Evolutionary conservation across 139 green algal genomes (phyloP), one percentile per base, ranked within the genome.

Genomic region (Limnomonas spitsbergensis): DNA sequence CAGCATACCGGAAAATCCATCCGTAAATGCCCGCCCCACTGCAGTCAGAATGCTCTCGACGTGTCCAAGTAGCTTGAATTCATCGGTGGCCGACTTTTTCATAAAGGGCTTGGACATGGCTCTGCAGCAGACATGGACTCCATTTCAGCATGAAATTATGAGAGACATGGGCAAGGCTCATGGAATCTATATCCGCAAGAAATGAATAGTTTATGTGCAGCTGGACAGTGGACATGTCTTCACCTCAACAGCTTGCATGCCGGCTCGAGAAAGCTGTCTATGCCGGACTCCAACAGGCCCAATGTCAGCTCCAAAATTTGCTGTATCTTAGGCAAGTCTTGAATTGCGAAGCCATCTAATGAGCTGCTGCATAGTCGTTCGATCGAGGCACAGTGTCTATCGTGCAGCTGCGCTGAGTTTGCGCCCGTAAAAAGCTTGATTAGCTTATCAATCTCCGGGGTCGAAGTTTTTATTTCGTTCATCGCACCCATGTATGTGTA

Each of bases 301-400:
- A 88, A 36, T 26, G 73, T 82, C 1, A 88, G 42, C 70, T 85
- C 73, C 56, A 85, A 40, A 0, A 88, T 73, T 35, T 88, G 77
- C 56, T 84, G 68, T 27, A 88, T 74, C 47, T 85, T 82, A 0
- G 77, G 77, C 32, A 88, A 38, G 52, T 88, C 83, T 1, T 67
- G 54, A 27, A 88, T 83, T 0, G 83, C 77, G 38, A 85, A 84
- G 20, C 83, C 83, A 6, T 34, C 39, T 0, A 67, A n/a, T 2
- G 79, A 76, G 32, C 4, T 66, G 0, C 39, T 36, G 32, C 80
- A 85, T 35, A 85, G 40, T 1, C 61, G 31, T 2, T 78, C 54
- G 4, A 88, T 81, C 1, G 80, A 76, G 4, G 83, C 66, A 4
- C 79, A 37, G 38, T 88, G 83, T 9, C 83, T 36, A 1, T 85